These are phyloP conservation scores for Cucurbita maxima DNA, from an alignment of 306 rosid genomes.

Conservation along the genomic window DNA sequence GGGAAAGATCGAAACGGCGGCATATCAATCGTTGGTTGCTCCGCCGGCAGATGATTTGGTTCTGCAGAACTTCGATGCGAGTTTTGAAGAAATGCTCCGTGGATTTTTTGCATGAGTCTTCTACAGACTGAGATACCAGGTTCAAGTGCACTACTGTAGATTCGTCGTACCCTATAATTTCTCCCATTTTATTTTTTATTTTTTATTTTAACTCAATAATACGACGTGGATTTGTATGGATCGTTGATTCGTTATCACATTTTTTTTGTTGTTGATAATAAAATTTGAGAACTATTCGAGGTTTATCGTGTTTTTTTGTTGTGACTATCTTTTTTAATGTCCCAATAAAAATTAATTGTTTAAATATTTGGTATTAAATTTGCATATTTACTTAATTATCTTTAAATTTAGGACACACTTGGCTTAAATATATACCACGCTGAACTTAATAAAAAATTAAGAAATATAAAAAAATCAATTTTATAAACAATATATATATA, in stretches of 20 bases:
- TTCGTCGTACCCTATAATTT: background rate
- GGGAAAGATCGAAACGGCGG: background rate
- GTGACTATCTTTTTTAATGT: too few species aligned
- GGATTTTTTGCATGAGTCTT: background rate
- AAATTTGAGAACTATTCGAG: background rate
- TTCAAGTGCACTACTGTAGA: background rate
- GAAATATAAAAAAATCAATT: too few species aligned
- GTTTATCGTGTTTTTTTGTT: too few species aligned
- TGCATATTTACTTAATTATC: too few species aligned
- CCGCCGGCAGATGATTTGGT: background rate
- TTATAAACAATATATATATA: too few species aligned
- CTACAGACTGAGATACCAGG: background rate
- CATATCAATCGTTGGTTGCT: background rate
- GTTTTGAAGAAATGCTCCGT: background rate
- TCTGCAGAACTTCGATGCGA: background rate
- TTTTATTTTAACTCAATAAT: background rate
- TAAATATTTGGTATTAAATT: too few species aligned
- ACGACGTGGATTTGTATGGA: background rate
- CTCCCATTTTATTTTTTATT: background rate
- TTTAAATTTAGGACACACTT: too few species aligned
- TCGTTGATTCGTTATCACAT: background rate
- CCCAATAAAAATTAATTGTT: too few species aligned
- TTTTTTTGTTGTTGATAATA: background rate
- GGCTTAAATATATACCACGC: too few species aligned
- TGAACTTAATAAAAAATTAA: too few species aligned